phyloP scores from a whole-genome alignment of 2,329 filamentous ascomycete species.

The Aspergillus sp. region DNA sequence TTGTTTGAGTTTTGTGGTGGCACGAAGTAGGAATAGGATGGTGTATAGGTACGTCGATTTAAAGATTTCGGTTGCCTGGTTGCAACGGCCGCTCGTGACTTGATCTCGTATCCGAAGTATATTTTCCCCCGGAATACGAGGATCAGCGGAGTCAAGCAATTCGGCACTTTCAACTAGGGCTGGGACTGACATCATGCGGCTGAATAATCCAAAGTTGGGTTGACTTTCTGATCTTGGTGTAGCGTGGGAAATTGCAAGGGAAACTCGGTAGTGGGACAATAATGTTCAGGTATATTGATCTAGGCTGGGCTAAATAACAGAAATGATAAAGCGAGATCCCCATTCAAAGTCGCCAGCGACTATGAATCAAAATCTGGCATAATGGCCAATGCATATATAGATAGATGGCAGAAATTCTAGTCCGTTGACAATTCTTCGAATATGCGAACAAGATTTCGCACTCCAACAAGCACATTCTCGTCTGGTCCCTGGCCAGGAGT shows the following conservation, averaged over 20 bases:
- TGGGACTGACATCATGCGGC: neutral
- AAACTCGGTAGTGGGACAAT: neutral
- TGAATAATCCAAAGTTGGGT: neutral
- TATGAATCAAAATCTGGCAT: neutral
- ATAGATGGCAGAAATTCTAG: conserved; percentile 14
- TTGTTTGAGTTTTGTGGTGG: neutral
- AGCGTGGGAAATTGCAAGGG: too few species aligned
- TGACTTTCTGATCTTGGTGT: neutral
- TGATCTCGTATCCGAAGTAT: neutral
- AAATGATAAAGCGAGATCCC: neutral
- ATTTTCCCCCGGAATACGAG: neutral
- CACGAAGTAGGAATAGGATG: too few species aligned
- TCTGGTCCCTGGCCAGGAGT: conserved; percentile 79
- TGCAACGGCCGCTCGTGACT: neutral
- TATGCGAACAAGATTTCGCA: conserved; percentile 69
- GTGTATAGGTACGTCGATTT: too few species aligned
- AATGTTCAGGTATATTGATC: neutral
- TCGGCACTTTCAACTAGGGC: neutral
- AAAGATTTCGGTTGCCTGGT: neutral
- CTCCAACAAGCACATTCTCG: conserved; percentile 74
- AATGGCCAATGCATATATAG: neutral
- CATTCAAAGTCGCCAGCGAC: conserved; percentile 29
- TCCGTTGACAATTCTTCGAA: conserved; percentile 62
- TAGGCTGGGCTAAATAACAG: conserved; percentile 1
- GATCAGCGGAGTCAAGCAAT: neutral